phyloP scores from a whole-genome alignment of 1,284 basidiomycete genomes.

The Sporisorium sorghi region DNA sequence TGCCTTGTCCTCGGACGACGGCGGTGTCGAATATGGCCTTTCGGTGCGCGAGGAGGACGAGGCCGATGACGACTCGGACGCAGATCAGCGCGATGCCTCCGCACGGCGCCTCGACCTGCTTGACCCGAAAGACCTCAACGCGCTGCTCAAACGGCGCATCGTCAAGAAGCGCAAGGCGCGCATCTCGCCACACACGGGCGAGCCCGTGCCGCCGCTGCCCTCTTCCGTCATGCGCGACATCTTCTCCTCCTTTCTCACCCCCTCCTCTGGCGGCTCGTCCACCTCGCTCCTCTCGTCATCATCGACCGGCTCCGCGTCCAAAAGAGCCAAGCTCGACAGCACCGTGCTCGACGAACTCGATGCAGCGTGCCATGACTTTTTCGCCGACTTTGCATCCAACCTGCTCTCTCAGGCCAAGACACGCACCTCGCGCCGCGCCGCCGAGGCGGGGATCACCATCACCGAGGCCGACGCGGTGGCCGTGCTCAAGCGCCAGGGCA shows the following conservation, averaged over 20 bases:
- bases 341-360: conserved; percentile 46
- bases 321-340: conserved; percentile 33
- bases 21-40: conserved; percentile 28
- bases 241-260: conserved; percentile 40
- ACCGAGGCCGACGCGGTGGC: conserved; percentile 42
- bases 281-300: conserved; percentile 18
- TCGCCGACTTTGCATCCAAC: conserved; percentile 32
- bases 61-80: conserved; percentile 23
- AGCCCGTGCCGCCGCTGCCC: conserved; percentile 33
- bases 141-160: conserved; percentile 44
- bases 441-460: conserved; percentile 17
- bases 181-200: conserved; percentile 32
- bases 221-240: conserved; percentile 42
- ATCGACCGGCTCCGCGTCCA: background rate
- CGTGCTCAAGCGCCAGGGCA: conserved; percentile 43
- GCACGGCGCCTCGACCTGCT: conserved; percentile 28
- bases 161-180: conserved; percentile 49
- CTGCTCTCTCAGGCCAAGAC: conserved; percentile 28
- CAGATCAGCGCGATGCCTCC: conserved; percentile 19
- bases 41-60: conserved; percentile 23
- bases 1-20: conserved; percentile 38
- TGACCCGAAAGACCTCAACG: conserved; percentile 43
- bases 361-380: conserved; percentile 38
- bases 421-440: background rate
- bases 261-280: conserved; percentile 8